Evolutionary conservation across 2,329 filamentous ascomycete species (phyloP), one percentile per base, ranked within the genome.

Genomic region (Phoma sp.): DNA sequence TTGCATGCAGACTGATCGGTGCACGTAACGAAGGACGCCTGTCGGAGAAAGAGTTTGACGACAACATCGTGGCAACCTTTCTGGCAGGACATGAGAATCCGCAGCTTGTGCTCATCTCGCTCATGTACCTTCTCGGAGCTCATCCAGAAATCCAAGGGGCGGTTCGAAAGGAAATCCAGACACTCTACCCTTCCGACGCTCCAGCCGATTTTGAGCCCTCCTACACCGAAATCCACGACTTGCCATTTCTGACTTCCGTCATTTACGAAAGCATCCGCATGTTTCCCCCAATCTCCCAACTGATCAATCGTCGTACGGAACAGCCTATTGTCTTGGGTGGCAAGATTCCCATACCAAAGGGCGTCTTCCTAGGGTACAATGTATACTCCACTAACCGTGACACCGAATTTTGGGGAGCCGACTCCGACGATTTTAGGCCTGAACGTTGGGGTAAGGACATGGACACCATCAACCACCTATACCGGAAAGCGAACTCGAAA

Each of bases 201-300:
- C 44, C 58, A 8, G 49, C 41, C 14, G 55, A 61, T 32, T 59
- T 59, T 35, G 58, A 66, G 32, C 63, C 65, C 6, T 52, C 55
- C 1, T 66, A 68, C 37, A 18, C 47, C 10, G 55, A 65, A 2
- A 50, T 76, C 23, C 68, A 75, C 37, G 66, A 71, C 30, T 67
- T 80, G 25, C 78, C 79, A 0, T 73, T 74, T 29, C 67, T 82
- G 5, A 79, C 75, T 1, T 68, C 80, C 0, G 71, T 79, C 23
- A 67, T 82, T 18, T 77, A 79, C 57, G 80, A 83, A 47, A 67
- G 72, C 22, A 72, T 82, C 10, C 78, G 80, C 2, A 70, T 83
- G 40, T 80, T 78, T 51, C 80, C 80, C 0, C 80, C 80, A 7
- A 77, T 83, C 45, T 76, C 73, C 0, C 79, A 82, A 53, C 70